Base-by-base conservation (phyloP, 73 alveolate species). In the Paramecium caudatum region DNA sequence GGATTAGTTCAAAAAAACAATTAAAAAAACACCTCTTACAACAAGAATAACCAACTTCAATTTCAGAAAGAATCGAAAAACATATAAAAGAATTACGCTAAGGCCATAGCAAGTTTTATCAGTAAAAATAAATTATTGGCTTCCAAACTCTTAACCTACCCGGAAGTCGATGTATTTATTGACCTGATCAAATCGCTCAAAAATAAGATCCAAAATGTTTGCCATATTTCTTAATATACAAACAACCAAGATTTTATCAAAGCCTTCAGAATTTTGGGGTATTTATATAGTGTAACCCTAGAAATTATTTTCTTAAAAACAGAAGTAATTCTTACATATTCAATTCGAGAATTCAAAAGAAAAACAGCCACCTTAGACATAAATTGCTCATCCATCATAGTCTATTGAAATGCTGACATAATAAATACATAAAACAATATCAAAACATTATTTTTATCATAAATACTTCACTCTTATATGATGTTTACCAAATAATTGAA, bases 241-340 rank as follows among this genome's bases (percentile, higher is more conserved):
- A 55, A 55, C 80, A 55, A 55, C 23, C 10, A 55, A 12, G 80
- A 55, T 55, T 55, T 55, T 55, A 55, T 55, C 1, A 55, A 27
- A 43, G 80, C 80, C 30, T 55, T 55, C 30, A 55, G 80, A 55
- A 55, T 55, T 55, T 55, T 55, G 30, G 80, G 80, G 80, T 55
- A 55, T 55, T 12, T 3, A 23, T 27, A 12, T 23, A 9, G 3
- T 55, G 1, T 55, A 55, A 23, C 8, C 30, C 12, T 55, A 55
- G 80, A 55, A 55, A 55, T 55, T 55, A 55, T 55, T 55, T 55
- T 41, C 50, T 49, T 37, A 32, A 32, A 68, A 68, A 16, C 0
- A 37, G 10, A 68, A 68, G 84, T 68, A 34, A 68, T 68, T 68
- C 84, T 3, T 30, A 32, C 37, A 68, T 32, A 32, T 68, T 68